A percentile compares a stretch with the other conserved stretches of the same genome.
Conservation (phyloP, 441 rosid genomes). For the Macaranga tanarius region DNA sequence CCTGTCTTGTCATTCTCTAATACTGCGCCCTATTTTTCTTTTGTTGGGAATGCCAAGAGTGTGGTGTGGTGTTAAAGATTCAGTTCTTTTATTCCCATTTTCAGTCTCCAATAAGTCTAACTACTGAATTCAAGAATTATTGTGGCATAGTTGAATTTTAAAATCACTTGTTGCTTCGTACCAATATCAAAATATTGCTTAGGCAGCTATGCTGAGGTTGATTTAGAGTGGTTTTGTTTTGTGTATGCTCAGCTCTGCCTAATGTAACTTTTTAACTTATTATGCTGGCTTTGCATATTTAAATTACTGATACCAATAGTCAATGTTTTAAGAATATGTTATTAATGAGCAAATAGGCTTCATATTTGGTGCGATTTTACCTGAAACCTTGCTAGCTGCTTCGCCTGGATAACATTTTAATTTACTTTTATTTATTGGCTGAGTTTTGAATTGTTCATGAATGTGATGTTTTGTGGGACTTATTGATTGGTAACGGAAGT, state of each 20-base stretch:
- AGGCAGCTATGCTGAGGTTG: neutral
- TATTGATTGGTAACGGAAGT: neutral
- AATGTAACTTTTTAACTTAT: neutral
- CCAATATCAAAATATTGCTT: slow-evolving; percentile 3
- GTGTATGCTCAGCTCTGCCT: neutral
- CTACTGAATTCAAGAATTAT: neutral
- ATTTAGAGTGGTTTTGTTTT: neutral
- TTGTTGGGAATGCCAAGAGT: neutral
- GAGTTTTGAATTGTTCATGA: neutral
- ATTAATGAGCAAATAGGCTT: neutral
- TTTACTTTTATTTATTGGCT: neutral
- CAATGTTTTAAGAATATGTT: neutral
- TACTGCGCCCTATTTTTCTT: neutral
- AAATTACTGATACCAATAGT: neutral
- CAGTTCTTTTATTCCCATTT: slow-evolving; percentile 1
- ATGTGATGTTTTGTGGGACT: slow-evolving; percentile 4
- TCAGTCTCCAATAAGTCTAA: neutral
- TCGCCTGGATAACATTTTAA: neutral
- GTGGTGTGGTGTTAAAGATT: neutral
- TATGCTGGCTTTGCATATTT: neutral
- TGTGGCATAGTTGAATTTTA: neutral
- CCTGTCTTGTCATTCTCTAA: neutral
- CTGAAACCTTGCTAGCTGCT: neutral
- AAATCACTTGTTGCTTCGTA: neutral
- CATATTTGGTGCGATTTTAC: neutral